These are phyloP conservation scores for Hirschioporus abietinus DNA, from an alignment of 768 basidiomycete genomes.

Conservation along the genomic window DNA sequence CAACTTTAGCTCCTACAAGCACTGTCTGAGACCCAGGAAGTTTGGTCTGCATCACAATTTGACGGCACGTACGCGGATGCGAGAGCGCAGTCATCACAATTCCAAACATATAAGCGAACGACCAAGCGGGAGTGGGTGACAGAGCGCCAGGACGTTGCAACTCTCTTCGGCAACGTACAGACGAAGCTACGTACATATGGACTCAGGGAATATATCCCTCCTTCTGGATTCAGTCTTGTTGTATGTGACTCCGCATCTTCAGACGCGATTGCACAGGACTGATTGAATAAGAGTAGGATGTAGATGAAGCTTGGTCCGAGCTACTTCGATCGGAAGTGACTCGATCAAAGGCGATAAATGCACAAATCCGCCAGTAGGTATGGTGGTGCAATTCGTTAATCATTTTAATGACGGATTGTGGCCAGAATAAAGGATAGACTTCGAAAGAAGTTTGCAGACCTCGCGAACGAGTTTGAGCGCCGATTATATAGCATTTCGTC, in stretches of 20 bases:
- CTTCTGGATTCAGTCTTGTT: slow-evolving; percentile 56
- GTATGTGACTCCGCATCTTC: slow-evolving; percentile 28
- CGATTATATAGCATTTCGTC: slow-evolving; percentile 60
- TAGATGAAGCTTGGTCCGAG: slow-evolving; percentile 72
- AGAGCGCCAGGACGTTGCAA: slow-evolving; percentile 83
- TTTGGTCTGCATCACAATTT: slow-evolving; percentile 66
- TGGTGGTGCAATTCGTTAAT: background rate
- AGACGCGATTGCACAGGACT: background rate
- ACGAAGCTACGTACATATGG: slow-evolving; percentile 92
- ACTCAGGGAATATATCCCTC: slow-evolving; percentile 78
- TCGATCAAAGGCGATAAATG: slow-evolving; percentile 79
- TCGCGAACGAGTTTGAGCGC: slow-evolving; percentile 73
- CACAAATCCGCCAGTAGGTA: slow-evolving; percentile 79
- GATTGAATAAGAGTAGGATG: slow-evolving; percentile 36
- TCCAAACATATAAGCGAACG: slow-evolving; percentile 78
- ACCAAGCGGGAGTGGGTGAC: slow-evolving; percentile 84
- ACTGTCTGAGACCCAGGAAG: slow-evolving; percentile 57
- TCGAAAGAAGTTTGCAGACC: slow-evolving; percentile 68
- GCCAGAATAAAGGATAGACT: slow-evolving; percentile 76
- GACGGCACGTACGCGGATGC: slow-evolving; percentile 77
- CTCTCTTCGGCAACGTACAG: slow-evolving; percentile 88
- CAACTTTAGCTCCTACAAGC: slow-evolving; percentile 54
- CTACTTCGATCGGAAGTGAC: slow-evolving; percentile 71
- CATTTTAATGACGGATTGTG: background rate
- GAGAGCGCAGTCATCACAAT: slow-evolving; percentile 65